Base-by-base conservation (phyloP, 352 stramenopile species). In the Globisporangium nunn region DNA sequence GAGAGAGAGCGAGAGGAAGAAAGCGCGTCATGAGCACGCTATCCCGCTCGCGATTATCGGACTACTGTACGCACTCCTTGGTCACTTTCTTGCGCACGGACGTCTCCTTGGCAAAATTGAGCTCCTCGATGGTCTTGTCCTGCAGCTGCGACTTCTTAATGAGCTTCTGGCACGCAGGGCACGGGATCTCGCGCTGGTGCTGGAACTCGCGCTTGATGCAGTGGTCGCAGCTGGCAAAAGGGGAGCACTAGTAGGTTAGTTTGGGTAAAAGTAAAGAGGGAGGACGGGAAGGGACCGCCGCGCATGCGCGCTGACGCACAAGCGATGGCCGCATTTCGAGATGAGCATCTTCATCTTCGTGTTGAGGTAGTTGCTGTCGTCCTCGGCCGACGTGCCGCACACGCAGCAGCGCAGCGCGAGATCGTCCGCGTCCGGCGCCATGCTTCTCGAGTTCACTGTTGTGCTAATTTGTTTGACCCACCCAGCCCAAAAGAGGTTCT, bases 271-370 rank as follows among this genome's bases (percentile, higher is more conserved):
- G 23, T 23, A 23, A 23, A 1, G 23, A 54, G 11, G 23, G 44
- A 33, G 33, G 31, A 15, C 45, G 1, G 15, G 17, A 39, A 39
- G 37, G 4, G 39, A 8, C 30, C 14, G n/a, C 46, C 23, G 23
- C 6, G 17, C 6, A 49, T 14, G 23, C 7, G 28, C 35, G 14
- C 48, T 49, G 15, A 85, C 85, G 62, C 72, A 95, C 85, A 92
- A 93, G 68, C 83, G 83, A 59, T 95, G 85, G 54, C 85, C 83
- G 49, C 85, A 95, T 69, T 95, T 93, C 54, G 85, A 93, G 67
- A 95, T 95, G 59, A 92, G 82, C 79, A 95, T 93, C 68, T 93
- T 95, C 85, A 95, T 95, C 70, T 91, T 93, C 18, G 83, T 95
- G 69, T 95, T 95, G 57, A 95, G 79, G 62, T 91, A 87, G 68